Evolutionary conservation across 139 green algal species (phyloP).

Genomic region (Nannochloris sp.): DNA sequence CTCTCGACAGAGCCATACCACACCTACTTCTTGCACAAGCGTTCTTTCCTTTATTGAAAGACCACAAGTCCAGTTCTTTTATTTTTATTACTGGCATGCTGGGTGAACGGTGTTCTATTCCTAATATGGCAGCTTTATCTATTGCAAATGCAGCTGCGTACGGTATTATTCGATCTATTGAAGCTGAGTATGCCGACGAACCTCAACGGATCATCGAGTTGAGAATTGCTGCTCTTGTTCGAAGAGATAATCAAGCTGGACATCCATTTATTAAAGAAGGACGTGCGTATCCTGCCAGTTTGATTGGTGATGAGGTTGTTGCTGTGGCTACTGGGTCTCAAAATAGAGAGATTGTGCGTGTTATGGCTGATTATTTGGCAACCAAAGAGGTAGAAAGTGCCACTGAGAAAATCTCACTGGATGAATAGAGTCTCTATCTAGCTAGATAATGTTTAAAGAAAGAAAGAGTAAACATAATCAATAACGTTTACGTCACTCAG

Average conservation of each 20-base stretch:
- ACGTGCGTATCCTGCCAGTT: constrained; percentile 1
- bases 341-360: background rate
- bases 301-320: background rate
- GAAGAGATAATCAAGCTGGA: constrained; percentile 1
- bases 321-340: background rate
- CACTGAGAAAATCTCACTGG: no score
- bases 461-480: no score
- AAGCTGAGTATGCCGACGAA: constrained; percentile 1
- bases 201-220: constrained; percentile 23
- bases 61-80: background rate
- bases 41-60: background rate
- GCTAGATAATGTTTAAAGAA: no score
- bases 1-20: background rate
- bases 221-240: constrained; percentile 14
- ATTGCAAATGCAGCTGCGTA: constrained; percentile 19
- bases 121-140: constrained; percentile 2
- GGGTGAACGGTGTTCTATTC: constrained; percentile 18
- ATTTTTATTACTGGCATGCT: constrained; percentile 8
- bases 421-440: no score
- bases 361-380: background rate
- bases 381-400: background rate
- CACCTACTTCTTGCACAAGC: background rate
- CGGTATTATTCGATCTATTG: constrained; percentile 10
- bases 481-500: no score
- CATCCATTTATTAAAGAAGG: constrained; percentile 10